These are phyloP conservation scores for Pichia sp. DNA, from an alignment of 1,139 yeast species.

Conservation along the genomic window DNA sequence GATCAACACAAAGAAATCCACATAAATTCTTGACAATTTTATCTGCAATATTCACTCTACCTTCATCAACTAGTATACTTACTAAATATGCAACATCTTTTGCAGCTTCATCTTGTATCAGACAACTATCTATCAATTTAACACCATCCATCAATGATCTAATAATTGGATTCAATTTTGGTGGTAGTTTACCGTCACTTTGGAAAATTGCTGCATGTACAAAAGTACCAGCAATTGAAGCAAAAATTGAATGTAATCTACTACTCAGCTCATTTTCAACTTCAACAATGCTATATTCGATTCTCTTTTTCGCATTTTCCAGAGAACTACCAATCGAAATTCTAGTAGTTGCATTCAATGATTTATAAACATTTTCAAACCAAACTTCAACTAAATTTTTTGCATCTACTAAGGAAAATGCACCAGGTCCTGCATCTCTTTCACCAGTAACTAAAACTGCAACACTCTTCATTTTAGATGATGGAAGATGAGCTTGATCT, in stretches of 20 bases:
- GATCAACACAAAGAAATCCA: conserved; percentile 91
- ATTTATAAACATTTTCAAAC: conserved; percentile 56
- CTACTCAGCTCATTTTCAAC: conserved; percentile 49
- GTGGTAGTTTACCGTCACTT: conserved; percentile 51
- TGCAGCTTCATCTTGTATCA: conserved; percentile 69
- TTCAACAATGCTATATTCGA: conserved; percentile 59
- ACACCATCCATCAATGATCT: conserved; percentile 90
- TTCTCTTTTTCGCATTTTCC: conserved; percentile 71
- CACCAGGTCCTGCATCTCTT: conserved; percentile 89
- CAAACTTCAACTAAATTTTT: conserved; percentile 60
- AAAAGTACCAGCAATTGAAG: conserved; percentile 72
- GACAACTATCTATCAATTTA: conserved; percentile 61
- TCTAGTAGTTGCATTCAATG: conserved; percentile 64
- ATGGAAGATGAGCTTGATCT: conserved; percentile 66
- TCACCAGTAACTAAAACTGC: conserved; percentile 94
- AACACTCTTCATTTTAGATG: conserved; percentile 71
- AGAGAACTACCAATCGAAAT: conserved; percentile 66
- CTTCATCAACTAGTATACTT: conserved; percentile 43
- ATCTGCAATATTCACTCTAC: conserved; percentile 70
- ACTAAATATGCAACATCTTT: conserved; percentile 60
- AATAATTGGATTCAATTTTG: conserved; percentile 81
- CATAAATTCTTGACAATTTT: conserved; percentile 86
- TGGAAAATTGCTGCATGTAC: conserved; percentile 34
- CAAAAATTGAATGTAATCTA: conserved; percentile 57
- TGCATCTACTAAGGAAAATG: conserved; percentile 76